These are phyloP conservation scores for Pisolithus microcarpus DNA, from an alignment of 768 basidiomycete species.

Conservation along the genomic window DNA sequence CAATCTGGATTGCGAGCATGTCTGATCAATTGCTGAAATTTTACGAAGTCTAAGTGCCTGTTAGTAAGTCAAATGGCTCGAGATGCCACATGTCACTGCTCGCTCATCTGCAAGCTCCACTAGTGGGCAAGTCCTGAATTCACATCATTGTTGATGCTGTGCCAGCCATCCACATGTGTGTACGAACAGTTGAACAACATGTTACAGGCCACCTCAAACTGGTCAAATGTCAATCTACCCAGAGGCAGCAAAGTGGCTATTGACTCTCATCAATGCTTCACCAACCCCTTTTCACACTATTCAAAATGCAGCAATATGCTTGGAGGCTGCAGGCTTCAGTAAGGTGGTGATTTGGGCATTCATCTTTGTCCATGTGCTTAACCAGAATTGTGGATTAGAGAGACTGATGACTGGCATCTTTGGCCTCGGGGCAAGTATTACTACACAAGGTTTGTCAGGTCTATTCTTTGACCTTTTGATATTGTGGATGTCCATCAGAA, in stretches of 20 bases:
- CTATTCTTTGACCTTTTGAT: constrained; percentile 1
- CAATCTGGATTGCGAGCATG: too few species aligned
- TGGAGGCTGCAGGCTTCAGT: constrained; percentile 72
- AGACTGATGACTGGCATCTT: constrained; percentile 49
- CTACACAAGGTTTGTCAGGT: constrained; percentile 43
- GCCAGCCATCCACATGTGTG: too few species aligned
- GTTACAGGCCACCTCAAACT: too few species aligned
- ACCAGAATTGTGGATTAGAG: constrained; percentile 32
- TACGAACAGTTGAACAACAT: too few species aligned
- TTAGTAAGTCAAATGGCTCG: too few species aligned
- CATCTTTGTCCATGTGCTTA: neutral
- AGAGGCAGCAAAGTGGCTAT: constrained; percentile 67
- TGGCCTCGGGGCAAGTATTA: constrained; percentile 55
- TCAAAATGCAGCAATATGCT: constrained; percentile 49
- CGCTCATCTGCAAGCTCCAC: too few species aligned
- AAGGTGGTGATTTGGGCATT: constrained; percentile 39
- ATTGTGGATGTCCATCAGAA: constrained; percentile 37
- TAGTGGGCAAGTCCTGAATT: too few species aligned
- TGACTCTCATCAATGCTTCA: constrained; percentile 81
- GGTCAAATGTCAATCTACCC: constrained; percentile 55
- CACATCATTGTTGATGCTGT: too few species aligned
- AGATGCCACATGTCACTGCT: too few species aligned
- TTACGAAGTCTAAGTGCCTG: too few species aligned
- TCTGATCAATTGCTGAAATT: too few species aligned
- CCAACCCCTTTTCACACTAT: constrained; percentile 97